These are phyloP conservation scores for Syncephalis fuscata DNA, from an alignment of 371 early-diverging fungal genomes.

Conservation along the genomic window DNA sequence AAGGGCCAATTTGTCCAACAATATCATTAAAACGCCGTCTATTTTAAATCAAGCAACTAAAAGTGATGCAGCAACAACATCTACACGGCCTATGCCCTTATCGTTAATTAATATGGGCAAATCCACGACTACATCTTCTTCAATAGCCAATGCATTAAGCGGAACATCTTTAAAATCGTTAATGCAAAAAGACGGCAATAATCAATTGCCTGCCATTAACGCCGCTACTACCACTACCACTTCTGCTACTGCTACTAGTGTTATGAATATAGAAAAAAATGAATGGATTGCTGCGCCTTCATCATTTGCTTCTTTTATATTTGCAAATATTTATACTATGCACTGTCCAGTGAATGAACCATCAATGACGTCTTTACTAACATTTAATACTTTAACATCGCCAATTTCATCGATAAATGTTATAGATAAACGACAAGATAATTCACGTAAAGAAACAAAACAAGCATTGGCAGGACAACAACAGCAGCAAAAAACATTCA, in stretches of 20 bases:
- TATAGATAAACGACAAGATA: not conserved
- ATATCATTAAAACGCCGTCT: not conserved
- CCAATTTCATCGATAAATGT: too few relatives aligned
- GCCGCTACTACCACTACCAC: too few relatives aligned
- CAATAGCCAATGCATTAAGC: too few relatives aligned
- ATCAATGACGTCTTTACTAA: constrained; percentile 2
- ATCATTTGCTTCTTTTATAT: constrained; percentile 22
- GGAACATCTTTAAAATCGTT: too few relatives aligned
- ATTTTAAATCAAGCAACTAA: too few relatives aligned
- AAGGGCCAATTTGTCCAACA: not conserved
- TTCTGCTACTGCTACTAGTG: not conserved
- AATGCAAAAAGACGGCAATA: too few relatives aligned
- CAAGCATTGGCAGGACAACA: not conserved
- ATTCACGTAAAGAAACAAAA: not conserved
- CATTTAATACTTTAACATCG: constrained; percentile 1
- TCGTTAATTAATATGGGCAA: too few relatives aligned
- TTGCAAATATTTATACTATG: constrained; percentile 8
- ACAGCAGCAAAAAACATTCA: constrained; percentile 21
- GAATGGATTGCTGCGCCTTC: constrained; percentile 20
- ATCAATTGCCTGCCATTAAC: too few relatives aligned
- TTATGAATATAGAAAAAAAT: not conserved
- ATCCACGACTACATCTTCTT: too few relatives aligned
- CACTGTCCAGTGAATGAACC: not conserved
- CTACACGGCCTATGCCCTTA: too few relatives aligned
- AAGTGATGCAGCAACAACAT: too few relatives aligned